Percentiles rank a stretch among this genome's conserved stretches.
Evolutionary conservation across 129 eudicot genomes (phyloP).

Genomic region (Helianthus tuberosus): DNA sequence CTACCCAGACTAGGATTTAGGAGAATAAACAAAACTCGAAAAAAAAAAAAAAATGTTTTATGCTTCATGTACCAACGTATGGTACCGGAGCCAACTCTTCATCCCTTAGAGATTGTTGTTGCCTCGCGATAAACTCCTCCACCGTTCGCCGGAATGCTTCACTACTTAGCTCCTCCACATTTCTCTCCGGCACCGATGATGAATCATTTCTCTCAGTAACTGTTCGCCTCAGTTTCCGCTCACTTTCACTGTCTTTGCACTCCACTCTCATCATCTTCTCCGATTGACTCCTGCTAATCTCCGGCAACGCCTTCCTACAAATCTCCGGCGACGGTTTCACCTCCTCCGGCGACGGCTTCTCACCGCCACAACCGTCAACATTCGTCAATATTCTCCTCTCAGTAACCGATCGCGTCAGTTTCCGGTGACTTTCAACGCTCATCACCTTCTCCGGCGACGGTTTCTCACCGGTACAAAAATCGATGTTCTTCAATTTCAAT

Average conservation of each 20-base stretch:
- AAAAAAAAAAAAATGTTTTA: background rate
- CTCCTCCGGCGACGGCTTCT: background rate
- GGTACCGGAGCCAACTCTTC: conserved; percentile 55
- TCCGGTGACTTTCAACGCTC: background rate
- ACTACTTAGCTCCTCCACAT: conserved; percentile 60
- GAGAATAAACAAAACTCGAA: background rate
- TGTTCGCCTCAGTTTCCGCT: conserved; percentile 41
- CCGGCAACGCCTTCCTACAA: too few species aligned
- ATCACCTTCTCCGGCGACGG: conserved; percentile 34
- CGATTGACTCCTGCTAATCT: conserved; percentile 23
- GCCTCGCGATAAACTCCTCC: conserved; percentile 85
- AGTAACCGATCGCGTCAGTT: conserved; percentile 44
- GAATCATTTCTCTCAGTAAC: conserved; percentile 39
- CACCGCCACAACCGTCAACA: conserved; percentile 21
- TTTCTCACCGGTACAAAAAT: conserved; percentile 10
- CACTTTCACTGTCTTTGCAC: background rate
- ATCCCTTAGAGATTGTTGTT: conserved; percentile 67
- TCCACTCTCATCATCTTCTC: conserved; percentile 38
- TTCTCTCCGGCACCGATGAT: background rate
- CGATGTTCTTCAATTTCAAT: background rate
- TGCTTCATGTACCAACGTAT: conserved; percentile 30
- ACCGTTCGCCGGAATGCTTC: conserved; percentile 83
- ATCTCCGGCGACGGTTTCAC: background rate
- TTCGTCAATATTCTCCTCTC: conserved; percentile 31
- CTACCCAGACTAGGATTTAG: background rate